Conservation (phyloP, 139 green algal genomes). For the Volvox africanus region DNA sequence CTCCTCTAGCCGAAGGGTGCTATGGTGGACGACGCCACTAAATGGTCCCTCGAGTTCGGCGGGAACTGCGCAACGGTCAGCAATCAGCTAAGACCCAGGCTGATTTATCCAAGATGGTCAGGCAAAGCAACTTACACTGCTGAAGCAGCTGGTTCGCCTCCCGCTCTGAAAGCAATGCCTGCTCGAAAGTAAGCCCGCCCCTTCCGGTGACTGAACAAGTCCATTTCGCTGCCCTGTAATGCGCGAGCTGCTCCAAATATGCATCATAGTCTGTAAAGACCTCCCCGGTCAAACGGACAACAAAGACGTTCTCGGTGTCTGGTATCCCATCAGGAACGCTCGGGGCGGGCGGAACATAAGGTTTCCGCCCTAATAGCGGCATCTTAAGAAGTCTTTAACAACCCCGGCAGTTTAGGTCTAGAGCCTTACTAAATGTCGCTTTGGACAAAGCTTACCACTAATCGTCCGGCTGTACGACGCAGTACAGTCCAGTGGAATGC, state of each 20-base stretch:
- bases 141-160: constrained; percentile 8
- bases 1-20: constrained; percentile 55
- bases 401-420: neutral
- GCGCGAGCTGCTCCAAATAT: constrained; percentile 56
- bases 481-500: too few species aligned
- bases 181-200: constrained; percentile 78
- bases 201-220: constrained; percentile 68
- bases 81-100: neutral
- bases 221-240: constrained; percentile 76
- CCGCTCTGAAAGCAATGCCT: constrained; percentile 61
- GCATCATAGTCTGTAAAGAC: constrained; percentile 74
- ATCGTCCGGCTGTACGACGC: too few species aligned
- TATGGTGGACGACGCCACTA: constrained; percentile 68
- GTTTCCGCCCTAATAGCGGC: constrained; percentile 53
- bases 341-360: constrained; percentile 22
- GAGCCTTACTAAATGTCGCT: too few species aligned
- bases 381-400: constrained; percentile 25
- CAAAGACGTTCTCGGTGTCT: constrained; percentile 59
- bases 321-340: neutral
- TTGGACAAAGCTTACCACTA: too few species aligned
- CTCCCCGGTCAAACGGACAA: constrained; percentile 77
- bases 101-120: neutral
- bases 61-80: constrained; percentile 62
- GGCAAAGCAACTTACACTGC: neutral
- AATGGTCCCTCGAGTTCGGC: constrained; percentile 58